phyloP scores from a whole-genome alignment of 2,329 filamentous ascomycete genomes.

The Zymoseptoria brevis region DNA sequence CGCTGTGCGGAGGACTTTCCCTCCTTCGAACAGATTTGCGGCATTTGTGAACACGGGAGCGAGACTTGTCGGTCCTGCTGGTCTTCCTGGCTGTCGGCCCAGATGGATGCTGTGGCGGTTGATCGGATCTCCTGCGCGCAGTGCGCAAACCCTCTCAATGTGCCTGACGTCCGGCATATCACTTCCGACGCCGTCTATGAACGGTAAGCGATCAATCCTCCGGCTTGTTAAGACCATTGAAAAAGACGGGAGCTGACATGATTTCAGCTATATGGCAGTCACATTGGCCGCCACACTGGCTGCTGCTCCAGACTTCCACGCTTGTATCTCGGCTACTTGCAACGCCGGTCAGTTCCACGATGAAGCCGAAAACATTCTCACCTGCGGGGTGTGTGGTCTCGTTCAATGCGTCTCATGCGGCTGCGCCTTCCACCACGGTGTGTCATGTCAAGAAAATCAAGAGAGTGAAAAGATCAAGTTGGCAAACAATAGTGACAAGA shows the following conservation, averaged over 20 bases:
- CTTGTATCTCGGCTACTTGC: slow-evolving; percentile 14
- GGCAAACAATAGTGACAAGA: background rate
- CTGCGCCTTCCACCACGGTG: slow-evolving; percentile 15
- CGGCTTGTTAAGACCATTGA: background rate
- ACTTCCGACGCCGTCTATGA: background rate
- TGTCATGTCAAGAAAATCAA: slow-evolving; percentile 16
- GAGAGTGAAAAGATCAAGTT: background rate
- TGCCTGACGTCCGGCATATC: slow-evolving; percentile 10
- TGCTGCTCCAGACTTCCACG: slow-evolving; percentile 14
- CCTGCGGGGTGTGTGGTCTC: slow-evolving; percentile 15
- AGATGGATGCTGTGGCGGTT: slow-evolving; percentile 2
- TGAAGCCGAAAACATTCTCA: slow-evolving; percentile 17
- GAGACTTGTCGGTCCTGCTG: slow-evolving; percentile 14
- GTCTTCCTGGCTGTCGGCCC: slow-evolving; percentile 11
- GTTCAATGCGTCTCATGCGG: slow-evolving; percentile 19
- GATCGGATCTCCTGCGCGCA: slow-evolving; percentile 13
- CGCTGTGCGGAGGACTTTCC: slow-evolving; percentile 1
- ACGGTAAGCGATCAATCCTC: background rate
- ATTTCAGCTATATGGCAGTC: background rate
- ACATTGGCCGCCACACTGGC: slow-evolving; percentile 8
- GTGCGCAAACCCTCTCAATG: slow-evolving; percentile 8
- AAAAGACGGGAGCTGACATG: background rate
- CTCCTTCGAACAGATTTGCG: background rate
- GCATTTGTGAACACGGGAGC: slow-evolving; percentile 7
- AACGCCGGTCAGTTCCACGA: slow-evolving; percentile 19